Base-by-base conservation (phyloP, 257 asterid genomes). In the Solanum appendiculatum region DNA sequence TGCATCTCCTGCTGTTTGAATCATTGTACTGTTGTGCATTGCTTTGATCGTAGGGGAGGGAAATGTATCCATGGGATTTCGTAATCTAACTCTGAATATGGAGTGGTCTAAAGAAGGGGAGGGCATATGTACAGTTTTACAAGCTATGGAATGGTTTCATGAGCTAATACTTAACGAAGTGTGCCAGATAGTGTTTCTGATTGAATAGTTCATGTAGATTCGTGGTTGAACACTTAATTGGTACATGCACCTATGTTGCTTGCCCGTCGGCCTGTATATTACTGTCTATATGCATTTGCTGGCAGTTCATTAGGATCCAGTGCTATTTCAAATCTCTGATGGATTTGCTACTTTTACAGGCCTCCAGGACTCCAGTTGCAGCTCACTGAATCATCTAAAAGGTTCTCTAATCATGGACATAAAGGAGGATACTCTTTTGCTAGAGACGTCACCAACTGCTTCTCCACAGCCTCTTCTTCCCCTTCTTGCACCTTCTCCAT, bases 401-500 rank as follows among this genome's bases (percentile, higher is more conserved):
- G 87, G 88, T 88, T 88, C 91, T 21, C 84, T 56, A 46, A 69
- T 91, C 46, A 86, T 74, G 48, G 89, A 74, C 34, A 89, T 92
- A 89, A 90, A 80, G 82, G 94, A 91, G 46, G 96, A 93, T 88
- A 91, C 46, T n/a, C 94, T 93, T 90, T 85, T 96, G 83, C 98
- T 95, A 1, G 88, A 91, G 87, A 92, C 60, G 51, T 91, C 98
- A 46, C 99, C 98, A 10, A 90, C 83, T 75, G 90, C 92, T 75
- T 86, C 97, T 86, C 97, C 99, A 82, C 93, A 89, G 91, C 98
- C 98, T 39, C 92, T 93, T 87, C 95, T 96, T 83, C 99, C 99
- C 87, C 93, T 96, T 88, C 92, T 94, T 21, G 99, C 99, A 46
- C 99, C 99, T 74, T 97, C 99, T 87, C 99, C 99, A 14, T 88